Base-by-base conservation (phyloP, 768 basidiomycete genomes). In the Sistotremastrum niveocremeum region DNA sequence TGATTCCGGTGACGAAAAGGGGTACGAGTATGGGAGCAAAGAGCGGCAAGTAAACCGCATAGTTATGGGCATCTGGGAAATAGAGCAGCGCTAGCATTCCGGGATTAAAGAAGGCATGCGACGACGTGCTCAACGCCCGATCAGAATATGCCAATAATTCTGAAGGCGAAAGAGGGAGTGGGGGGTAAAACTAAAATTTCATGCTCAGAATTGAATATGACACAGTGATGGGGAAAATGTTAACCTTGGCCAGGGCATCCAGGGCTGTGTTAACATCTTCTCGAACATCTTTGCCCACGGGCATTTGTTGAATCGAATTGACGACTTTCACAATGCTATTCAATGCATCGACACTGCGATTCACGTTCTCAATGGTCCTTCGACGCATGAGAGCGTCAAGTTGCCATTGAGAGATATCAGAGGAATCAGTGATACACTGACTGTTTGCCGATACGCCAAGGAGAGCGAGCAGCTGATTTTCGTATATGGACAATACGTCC, bases 21-120 rank as follows among this genome's bases (percentile, higher is more conserved):
- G 93, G 91, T 31, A 93, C 81, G 3, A 85, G 70, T 5, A 90
- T 74, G 41, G 89, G 91, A 2, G 88, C 94, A 60, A 99, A 97
- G 34, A 99, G 63, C 0, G 95, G 94, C 0, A 88, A 82, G 60
- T 98, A 98, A 6, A 99, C 89, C 2, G 93, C 93, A 60, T 90
- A 93, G 59, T 86, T 97, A 67, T 98, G 95, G 58, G 98, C 95
- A 12, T 89, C 81, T 20, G 95, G 95, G 64, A 98, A 98, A 63
- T 99, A 99, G 20, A 99, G 70, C 58, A 97, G 64, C 9, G 89
- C 91, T 54, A 98, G 65, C 91, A 98, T 95, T 12, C 84, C 86
- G 0, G 94, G 95, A 61, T 90, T 87, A 66, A 95, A 98, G 70
- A 95, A 98, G 3, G 95, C 94, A 37, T 80, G 73, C 2, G 84